These are phyloP conservation scores for Pyrus hybrid DNA, from an alignment of 331 rosid species.

Conservation along the genomic window DNA sequence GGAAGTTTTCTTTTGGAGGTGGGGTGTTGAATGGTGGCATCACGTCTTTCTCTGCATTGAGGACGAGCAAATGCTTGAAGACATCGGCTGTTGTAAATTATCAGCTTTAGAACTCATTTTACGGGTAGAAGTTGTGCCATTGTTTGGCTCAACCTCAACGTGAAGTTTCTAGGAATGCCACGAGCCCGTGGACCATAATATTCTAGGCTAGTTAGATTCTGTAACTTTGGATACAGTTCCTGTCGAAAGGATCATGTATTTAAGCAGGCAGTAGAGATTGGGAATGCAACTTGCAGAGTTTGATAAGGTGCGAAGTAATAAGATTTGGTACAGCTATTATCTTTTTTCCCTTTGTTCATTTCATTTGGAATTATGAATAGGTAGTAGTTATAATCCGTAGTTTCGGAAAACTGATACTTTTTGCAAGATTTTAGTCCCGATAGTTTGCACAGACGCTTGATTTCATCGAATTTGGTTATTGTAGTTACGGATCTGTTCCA, in stretches of 20 bases:
- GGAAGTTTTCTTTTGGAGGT: not conserved
- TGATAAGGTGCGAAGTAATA: not conserved
- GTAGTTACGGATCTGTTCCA: too few species aligned
- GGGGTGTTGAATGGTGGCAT: not conserved
- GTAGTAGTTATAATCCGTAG: too few species aligned
- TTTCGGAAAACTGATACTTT: too few species aligned
- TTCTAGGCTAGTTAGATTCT: conserved; percentile 14
- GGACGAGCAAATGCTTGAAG: conserved; percentile 7
- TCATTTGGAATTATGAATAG: too few species aligned
- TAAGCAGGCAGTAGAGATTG: not conserved
- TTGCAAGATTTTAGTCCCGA: too few species aligned
- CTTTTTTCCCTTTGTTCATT: not conserved
- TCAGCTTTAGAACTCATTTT: conserved; percentile 17
- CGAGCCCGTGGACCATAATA: not conserved
- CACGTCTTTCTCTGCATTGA: not conserved
- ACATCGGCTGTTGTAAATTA: conserved; percentile 17
- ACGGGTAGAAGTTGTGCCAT: conserved; percentile 7
- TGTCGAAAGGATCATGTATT: conserved; percentile 1
- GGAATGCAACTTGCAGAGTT: not conserved
- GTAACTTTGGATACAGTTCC: not conserved
- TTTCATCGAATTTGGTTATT: too few species aligned
- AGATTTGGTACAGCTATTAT: not conserved
- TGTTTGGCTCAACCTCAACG: not conserved
- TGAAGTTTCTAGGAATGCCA: conserved; percentile 2
- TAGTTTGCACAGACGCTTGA: too few species aligned